These are phyloP conservation scores for Apiotrichum siamense DNA, from an alignment of 1,284 basidiomycete species.

Conservation along the genomic window DNA sequence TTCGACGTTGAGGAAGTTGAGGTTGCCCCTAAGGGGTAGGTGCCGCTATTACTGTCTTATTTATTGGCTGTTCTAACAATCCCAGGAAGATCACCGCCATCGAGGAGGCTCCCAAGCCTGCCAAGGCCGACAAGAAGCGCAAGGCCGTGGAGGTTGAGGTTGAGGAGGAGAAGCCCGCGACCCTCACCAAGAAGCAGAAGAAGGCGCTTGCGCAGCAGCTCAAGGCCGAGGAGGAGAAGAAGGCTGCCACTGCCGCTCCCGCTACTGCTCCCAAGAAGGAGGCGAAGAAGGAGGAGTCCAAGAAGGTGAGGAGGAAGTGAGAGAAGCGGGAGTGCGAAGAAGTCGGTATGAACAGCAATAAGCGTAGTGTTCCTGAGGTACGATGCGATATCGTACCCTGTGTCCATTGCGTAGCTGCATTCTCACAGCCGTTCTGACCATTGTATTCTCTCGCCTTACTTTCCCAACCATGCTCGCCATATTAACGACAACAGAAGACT, in stretches of 20 bases:
- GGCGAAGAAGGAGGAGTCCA: conserved; percentile 26
- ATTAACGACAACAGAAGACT: conserved; percentile 42
- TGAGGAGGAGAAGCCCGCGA: conserved; percentile 11
- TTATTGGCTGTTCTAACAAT: neutral
- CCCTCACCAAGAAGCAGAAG: conserved; percentile 43
- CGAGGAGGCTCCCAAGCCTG: conserved; percentile 16
- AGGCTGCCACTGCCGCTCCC: conserved; percentile 51
- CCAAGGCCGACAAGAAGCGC: conserved; percentile 13
- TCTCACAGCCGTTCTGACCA: too few relatives aligned
- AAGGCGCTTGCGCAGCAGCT: conserved; percentile 47
- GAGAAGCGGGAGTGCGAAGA: too few relatives aligned
- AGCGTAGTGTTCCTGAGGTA: conserved; percentile 1
- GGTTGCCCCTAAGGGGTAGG: conserved; percentile 36
- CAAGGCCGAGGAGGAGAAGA: conserved; percentile 42
- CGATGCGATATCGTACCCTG: too few relatives aligned
- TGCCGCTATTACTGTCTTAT: neutral
- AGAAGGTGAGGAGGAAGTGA: conserved; percentile 42
- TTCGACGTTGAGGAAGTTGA: conserved; percentile 50
- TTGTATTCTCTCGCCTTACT: too few relatives aligned
- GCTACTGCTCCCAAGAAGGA: conserved; percentile 41
- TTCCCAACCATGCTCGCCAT: neutral
- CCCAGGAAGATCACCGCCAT: conserved; percentile 37
- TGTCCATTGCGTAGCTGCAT: too few relatives aligned
- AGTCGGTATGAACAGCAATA: neutral
- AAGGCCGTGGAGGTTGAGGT: conserved; percentile 19